A percentile compares a stretch with the other conserved stretches of the same genome.
Evolutionary conservation across 208 protist species (phyloP).

Genomic region (Acanthamoeba culbertsoni): DNA sequence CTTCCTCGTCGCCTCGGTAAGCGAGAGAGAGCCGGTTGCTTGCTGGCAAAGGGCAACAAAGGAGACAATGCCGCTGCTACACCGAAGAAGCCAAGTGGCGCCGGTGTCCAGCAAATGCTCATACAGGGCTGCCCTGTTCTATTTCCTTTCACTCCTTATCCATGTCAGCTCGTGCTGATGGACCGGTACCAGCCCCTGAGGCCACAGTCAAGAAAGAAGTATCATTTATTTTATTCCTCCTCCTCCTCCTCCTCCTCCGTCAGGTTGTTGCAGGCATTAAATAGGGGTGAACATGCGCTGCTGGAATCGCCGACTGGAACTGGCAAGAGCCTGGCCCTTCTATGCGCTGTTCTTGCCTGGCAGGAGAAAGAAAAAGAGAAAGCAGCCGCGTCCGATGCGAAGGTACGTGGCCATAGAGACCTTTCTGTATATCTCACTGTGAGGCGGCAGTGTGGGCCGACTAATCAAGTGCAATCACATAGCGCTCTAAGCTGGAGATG

Average conservation of each 20-base stretch:
- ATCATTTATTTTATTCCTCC: not conserved
- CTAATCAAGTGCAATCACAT: too few relatives aligned
- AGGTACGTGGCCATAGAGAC: too few relatives aligned
- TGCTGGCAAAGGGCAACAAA: too few relatives aligned
- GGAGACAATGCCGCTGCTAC: too few relatives aligned
- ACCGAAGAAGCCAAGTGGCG: not conserved
- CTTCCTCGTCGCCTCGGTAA: too few relatives aligned
- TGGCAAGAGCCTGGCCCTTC: constrained; percentile 96
- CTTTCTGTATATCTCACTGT: too few relatives aligned
- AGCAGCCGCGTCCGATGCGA: not conserved
- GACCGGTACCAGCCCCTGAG: constrained; percentile 57
- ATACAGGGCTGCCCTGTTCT: constrained; percentile 75
- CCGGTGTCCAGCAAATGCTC: not conserved
- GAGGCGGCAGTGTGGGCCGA: too few relatives aligned
- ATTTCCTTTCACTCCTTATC: constrained; percentile 94
- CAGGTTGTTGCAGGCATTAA: constrained; percentile 67
- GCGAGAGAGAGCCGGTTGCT: too few relatives aligned
- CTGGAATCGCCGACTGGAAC: constrained; percentile 97
- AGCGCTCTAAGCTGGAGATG: not conserved
- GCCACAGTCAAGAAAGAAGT: not conserved
- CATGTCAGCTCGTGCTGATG: constrained; percentile 95
- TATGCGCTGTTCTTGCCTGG: constrained; percentile 95
- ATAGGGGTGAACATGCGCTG: constrained; percentile 88
- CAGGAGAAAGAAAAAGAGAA: constrained; percentile 55
- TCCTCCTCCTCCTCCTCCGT: not conserved